Evolutionary conservation across 805 yeast genomes (phyloP), one percentile per base, ranked within the genome.

Genomic region (Wickerhamomyces hampshirensis): DNA sequence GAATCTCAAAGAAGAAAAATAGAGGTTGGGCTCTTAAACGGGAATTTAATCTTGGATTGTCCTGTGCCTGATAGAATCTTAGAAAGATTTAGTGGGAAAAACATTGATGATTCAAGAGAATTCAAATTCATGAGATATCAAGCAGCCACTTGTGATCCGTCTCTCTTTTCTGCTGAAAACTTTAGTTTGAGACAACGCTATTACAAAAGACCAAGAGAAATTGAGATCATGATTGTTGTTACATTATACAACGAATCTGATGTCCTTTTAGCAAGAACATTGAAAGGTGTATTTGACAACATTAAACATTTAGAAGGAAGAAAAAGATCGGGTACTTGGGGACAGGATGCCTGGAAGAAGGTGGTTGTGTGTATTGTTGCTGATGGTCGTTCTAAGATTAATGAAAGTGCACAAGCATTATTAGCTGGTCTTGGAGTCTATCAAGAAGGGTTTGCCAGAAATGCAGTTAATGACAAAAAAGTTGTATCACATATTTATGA

Each of bases 381-480:
- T 41, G 98, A 91, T 63, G 98, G 98, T 42, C 77, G 98, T 51
- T 73, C 77, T 11, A 86, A 88, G 48, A 77, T 91, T 39, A 73
- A 86, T 58, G 84, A 84, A 31, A 70, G 89, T 33, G 74, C 96
- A 0, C 75, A 80, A 52, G 88, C 89, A 7, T 66, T 91, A 21
- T 66, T 91, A 56, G 83, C 93, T 11, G 84, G 95, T 2, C 58
- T 91, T 36, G 98, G 98, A 17, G 83, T 84, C 28, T 91, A 80
- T 58, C 98, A 93, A 61, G 97, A 88, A 42, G 97, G 97, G 0
- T 87, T 88, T 61, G 97, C 98, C 31, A 88, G 88, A 57, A 84
- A 86, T 53, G 83, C 79, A 54, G 87, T 93, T 50, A 87, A 88
- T 56, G 91, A 82, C 38, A 73, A 77, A 38, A 73, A 77, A 21